Evolutionary conservation across 768 basidiomycete genomes (phyloP), one percentile per base, ranked within the genome.

Genomic region (Xerocomellus dryophilus): DNA sequence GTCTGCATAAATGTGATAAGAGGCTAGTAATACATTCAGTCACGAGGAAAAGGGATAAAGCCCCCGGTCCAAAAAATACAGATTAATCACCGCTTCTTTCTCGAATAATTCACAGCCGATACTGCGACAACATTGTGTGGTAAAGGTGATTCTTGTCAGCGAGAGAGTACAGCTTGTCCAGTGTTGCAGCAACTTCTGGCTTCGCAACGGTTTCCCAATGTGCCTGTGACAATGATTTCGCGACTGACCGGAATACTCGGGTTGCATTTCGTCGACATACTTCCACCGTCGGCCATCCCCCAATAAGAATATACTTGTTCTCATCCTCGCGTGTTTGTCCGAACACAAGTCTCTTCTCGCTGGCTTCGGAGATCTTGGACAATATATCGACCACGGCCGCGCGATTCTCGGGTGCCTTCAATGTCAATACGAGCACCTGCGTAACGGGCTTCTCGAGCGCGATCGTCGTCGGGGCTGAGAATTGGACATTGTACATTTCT

Each of bases 321-420:
- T 59, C 49, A 9, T 69, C 60, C 46, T 62, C 58, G 20, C 45
- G 52, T 12, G 56, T 48, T 35, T 57, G 44, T 27, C 67, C 69
- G 23, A 57, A 70, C 10, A 62, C 60, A 8, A 66, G 7, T 8
- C 5, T 39, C 32, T 59, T 43, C 25, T 34, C 32, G 21, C n/a
- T 62, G 2, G 17, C 47, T 6, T 66, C 56, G 0, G 59, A 60
- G 23, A 62, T 7, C 49, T 46, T 36, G 27, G 53, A 21, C 43
- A 66, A 27, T 11, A 61, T 51, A 0, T 57, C 51, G 10, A 55
- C 54, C 1, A 64, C 55, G 15, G 47, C 7, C 2, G 35, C 54
- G 5, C 67, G 68, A 36, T 68, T 52, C 48, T 59, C 67, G 2
- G 61, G 53, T 7, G 50, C 38, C n/a, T 70, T 68, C 44, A 68